Percentiles rank a stretch among this genome's conserved stretches.
phyloP scores from a whole-genome alignment of 139 green algal genomes.

The Ettlia oleoabundans region DNA sequence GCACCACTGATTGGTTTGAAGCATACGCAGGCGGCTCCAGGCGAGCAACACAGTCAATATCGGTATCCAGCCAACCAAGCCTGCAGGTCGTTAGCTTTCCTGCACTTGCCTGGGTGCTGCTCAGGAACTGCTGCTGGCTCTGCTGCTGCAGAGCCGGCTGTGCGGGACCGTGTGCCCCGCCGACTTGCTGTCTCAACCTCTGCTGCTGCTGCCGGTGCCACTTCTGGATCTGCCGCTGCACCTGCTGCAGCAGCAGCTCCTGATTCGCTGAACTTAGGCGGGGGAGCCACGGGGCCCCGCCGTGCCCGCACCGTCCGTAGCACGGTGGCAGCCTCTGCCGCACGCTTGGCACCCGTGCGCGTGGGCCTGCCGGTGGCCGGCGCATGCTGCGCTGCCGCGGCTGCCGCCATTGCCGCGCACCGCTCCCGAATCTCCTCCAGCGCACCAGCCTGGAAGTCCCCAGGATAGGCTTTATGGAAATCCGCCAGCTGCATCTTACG shows the following conservation, averaged over 20 bases:
- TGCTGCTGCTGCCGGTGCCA: not conserved
- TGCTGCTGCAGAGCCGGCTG: not conserved
- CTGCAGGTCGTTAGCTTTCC: too few relatives aligned
- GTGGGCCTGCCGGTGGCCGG: not conserved
- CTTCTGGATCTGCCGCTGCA: not conserved
- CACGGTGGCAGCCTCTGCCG: conserved; percentile 37
- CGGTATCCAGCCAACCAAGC: too few relatives aligned
- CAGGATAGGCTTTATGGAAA: conserved; percentile 35
- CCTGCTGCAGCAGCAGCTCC: not conserved
- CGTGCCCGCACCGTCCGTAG: conserved; percentile 25
- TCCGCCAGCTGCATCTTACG: conserved; percentile 38
- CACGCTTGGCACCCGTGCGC: conserved; percentile 13
- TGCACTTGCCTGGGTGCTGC: too few relatives aligned
- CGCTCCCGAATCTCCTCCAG: conserved; percentile 40
- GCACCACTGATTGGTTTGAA: too few relatives aligned
- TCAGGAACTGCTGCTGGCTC: conserved; percentile 12
- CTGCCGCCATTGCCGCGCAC: conserved; percentile 34
- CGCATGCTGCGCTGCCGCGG: not conserved
- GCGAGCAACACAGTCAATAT: too few relatives aligned
- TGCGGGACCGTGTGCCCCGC: not conserved
- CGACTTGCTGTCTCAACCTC: conserved; percentile 1
- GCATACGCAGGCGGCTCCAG: too few relatives aligned
- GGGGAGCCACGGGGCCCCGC: not conserved
- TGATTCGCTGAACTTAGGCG: conserved; percentile 21
- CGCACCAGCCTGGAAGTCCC: conserved; percentile 43